Percentiles rank a stretch among this genome's conserved stretches.
phyloP scores from a whole-genome alignment of 371 early-diverging fungal genomes.

The Ordospora colligata region DNA sequence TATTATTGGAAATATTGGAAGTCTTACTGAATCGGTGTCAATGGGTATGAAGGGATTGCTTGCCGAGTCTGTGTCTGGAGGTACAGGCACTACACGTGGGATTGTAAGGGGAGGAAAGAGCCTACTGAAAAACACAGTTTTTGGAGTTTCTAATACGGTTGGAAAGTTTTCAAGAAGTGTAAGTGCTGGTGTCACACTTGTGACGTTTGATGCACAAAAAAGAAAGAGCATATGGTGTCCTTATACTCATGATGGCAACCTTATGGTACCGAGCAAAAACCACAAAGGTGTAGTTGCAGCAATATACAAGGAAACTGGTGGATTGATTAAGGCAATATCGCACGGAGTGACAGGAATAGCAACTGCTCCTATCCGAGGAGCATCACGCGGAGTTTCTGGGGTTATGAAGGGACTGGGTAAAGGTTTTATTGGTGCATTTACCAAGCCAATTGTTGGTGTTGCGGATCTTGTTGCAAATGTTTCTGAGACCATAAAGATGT shows the following conservation, averaged over 20 bases:
- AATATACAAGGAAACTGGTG: background rate
- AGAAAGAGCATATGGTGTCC: background rate
- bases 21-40: background rate
- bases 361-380: background rate
- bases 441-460: background rate
- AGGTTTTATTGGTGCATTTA: background rate
- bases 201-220: background rate
- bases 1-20: background rate
- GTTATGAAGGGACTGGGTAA: background rate
- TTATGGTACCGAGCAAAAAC: background rate
- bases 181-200: background rate
- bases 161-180: background rate
- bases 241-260: background rate
- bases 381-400: background rate
- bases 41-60: background rate
- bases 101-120: background rate
- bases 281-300: background rate
- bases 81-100: background rate
- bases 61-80: background rate
- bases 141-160: slow-evolving; percentile 6
- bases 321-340: background rate
- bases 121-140: background rate
- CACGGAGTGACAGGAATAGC: background rate
- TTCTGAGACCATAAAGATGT: background rate
- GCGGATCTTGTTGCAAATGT: background rate